These are phyloP conservation scores for Dunaliella primolecta DNA, from an alignment of 139 green algal species.

Conservation along the genomic window DNA sequence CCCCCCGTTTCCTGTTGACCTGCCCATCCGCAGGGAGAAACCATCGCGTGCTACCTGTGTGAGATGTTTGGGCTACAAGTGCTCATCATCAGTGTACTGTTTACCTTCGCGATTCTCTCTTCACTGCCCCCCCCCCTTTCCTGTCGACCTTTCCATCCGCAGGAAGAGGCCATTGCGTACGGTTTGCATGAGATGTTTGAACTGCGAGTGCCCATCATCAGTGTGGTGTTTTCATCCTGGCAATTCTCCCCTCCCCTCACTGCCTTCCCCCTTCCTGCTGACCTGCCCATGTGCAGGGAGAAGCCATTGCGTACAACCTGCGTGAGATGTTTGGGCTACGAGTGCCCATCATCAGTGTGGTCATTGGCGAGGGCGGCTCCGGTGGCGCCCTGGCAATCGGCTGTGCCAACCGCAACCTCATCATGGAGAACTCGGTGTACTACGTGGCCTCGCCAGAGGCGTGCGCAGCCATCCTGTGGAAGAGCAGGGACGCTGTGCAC, in stretches of 20 bases:
- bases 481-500: conserved; percentile 74
- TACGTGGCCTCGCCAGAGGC: conserved; percentile 95
- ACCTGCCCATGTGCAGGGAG: conserved; percentile 75
- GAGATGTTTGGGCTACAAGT: neutral
- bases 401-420: conserved; percentile 87
- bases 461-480: conserved; percentile 95
- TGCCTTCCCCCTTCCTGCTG: too few relatives aligned
- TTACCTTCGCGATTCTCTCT: neutral
- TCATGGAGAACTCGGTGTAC: conserved; percentile 95
- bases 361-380: conserved; percentile 93
- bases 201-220: neutral
- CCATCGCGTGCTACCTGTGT: conserved; percentile 71
- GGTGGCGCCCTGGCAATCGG: conserved; percentile 94
- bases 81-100: neutral
- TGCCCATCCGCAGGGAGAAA: conserved; percentile 94
- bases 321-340: conserved; percentile 95
- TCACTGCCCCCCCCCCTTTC: too few relatives aligned
- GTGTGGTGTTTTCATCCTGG: neutral
- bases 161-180: conserved; percentile 95
- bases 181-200: too few relatives aligned
- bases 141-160: too few relatives aligned
- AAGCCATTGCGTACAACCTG: conserved; percentile 95
- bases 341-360: conserved; percentile 89
- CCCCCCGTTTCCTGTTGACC: too few relatives aligned
- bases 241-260: too few relatives aligned